Evolutionary conservation across 768 basidiomycete species (phyloP).

Genomic region (Phylloporus sp.): DNA sequence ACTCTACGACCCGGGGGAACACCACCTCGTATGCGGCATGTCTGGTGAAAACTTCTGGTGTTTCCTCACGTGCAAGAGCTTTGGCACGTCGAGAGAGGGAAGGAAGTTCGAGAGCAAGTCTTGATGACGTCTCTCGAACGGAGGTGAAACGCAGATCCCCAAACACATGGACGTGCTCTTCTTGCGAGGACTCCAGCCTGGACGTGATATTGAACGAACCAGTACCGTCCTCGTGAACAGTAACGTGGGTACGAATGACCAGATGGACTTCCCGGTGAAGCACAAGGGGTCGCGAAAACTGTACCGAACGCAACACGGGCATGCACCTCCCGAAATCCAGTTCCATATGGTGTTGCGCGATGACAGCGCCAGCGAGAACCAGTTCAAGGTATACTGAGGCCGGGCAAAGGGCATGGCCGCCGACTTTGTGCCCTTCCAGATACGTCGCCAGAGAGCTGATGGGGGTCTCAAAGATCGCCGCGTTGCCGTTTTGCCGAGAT

Average conservation of each 20-base stretch:
- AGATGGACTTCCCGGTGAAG: conserved; percentile 33
- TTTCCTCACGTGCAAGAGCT: conserved; percentile 25
- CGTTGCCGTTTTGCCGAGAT: conserved; percentile 26
- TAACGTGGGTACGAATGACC: conserved; percentile 38
- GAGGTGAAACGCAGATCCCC: conserved; percentile 44
- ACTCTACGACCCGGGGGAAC: conserved; percentile 66
- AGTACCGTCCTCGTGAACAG: conserved; percentile 31
- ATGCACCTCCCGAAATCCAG: conserved; percentile 31
- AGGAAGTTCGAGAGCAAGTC: conserved; percentile 38
- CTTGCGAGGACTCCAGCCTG: conserved; percentile 24
- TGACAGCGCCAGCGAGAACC: conserved; percentile 42
- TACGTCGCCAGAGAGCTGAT: conserved; percentile 39
- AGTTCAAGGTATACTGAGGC: conserved; percentile 65
- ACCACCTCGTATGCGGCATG: conserved; percentile 61
- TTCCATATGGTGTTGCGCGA: conserved; percentile 33
- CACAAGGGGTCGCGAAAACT: conserved; percentile 55
- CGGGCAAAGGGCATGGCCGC: conserved; percentile 54
- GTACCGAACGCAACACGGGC: conserved; percentile 40
- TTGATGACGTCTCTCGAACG: conserved; percentile 28
- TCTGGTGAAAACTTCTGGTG: conserved; percentile 48
- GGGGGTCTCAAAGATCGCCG: conserved; percentile 54
- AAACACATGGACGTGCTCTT: conserved; percentile 39
- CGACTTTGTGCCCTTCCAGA: conserved; percentile 59
- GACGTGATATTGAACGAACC: conserved; percentile 50
- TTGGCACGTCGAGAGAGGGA: conserved; percentile 33